Base-by-base conservation (phyloP, 2,329 filamentous ascomycete genomes). In the Lasiodiplodia gonubiensis region DNA sequence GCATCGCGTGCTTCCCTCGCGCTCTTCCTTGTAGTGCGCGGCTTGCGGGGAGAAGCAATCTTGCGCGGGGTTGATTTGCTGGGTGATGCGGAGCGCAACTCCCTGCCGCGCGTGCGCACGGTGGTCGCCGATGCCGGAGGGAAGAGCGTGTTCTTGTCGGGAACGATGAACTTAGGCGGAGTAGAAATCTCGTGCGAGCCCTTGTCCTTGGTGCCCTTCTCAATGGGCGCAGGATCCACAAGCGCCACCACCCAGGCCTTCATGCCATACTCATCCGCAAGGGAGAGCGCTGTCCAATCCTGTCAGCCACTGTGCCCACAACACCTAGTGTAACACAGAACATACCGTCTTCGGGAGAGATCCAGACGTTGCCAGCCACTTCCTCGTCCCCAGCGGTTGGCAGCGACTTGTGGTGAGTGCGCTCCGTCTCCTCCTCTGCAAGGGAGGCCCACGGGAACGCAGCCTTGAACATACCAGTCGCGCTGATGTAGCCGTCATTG, bases 361-460 rank as follows among this genome's bases (percentile, higher is more conserved):
- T 94, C 95, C 95, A 99, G 64, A 99, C 89, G 79, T 97, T 99
- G 54, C 95, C 95, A 30, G 95, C 95, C 35, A 95, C 93, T 84
- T 98, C 95, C 76, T 98, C 94, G 67, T 86, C 86, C 73, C 93
- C 97, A 11, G 94, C 96, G 35, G 90, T 90, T 39, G 88, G 81
- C 33, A 95, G 89, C 7, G 86, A 88, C 83, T 97, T 97, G 80
- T 99, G 90, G 80, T 93, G 94, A 74, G 86, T 88, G 76, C 92
- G 90, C 82, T 96, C 92, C 2, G 82, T 81, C 73, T 92, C 88
- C 76, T 95, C 92, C 72, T 95, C 91, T 35, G 85, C 81, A 23
- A 85, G 82, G 69, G 90, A 88, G 52, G 92, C 90, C 80, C 91
- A 93, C 8, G 92, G 92, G 75, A 94, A 96, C 2, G 91, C 91